Conservation (phyloP, 768 basidiomycete species). For the Scleroderma citrinum region DNA sequence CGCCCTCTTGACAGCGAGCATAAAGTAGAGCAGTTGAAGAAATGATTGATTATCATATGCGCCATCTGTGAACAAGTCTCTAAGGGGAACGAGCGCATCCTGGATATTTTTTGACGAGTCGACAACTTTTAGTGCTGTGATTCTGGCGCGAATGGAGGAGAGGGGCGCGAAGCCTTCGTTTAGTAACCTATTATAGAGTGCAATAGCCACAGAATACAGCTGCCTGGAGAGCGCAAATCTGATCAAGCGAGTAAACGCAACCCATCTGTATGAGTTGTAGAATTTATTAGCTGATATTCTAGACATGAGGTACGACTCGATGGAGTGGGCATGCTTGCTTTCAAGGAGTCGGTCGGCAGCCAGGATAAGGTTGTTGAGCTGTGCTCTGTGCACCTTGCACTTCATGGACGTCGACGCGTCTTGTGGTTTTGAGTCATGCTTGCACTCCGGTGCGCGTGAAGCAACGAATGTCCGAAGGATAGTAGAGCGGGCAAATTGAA, state of each 20-base stretch:
- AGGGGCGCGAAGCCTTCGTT: slow-evolving; percentile 34
- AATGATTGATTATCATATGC: slow-evolving; percentile 19
- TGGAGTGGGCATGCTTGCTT: slow-evolving; percentile 12
- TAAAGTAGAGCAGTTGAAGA: slow-evolving; percentile 22
- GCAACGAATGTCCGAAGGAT: not conserved
- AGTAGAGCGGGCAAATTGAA: not conserved
- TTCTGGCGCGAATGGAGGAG: slow-evolving; percentile 34
- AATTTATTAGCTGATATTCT: slow-evolving; percentile 20
- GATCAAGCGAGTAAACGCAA: slow-evolving; percentile 36
- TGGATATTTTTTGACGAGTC: not conserved
- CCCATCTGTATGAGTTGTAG: slow-evolving; percentile 23
- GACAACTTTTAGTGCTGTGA: slow-evolving; percentile 31
- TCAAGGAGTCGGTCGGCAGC: slow-evolving; percentile 23
- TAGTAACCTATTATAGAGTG: slow-evolving; percentile 38
- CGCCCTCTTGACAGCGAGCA: slow-evolving; percentile 10
- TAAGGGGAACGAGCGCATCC: slow-evolving; percentile 1
- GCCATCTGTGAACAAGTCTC: slow-evolving; percentile 10
- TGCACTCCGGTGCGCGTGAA: not conserved
- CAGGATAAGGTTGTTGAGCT: slow-evolving; percentile 22
- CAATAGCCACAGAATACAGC: slow-evolving; percentile 32
- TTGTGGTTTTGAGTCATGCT: not conserved
- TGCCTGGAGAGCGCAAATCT: slow-evolving; percentile 35
- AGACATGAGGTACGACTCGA: slow-evolving; percentile 18
- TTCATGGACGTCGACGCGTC: not conserved
- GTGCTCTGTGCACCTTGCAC: slow-evolving; percentile 15